phyloP scores from a whole-genome alignment of 2,329 filamentous ascomycete species.

The Aureobasidium sp. region DNA sequence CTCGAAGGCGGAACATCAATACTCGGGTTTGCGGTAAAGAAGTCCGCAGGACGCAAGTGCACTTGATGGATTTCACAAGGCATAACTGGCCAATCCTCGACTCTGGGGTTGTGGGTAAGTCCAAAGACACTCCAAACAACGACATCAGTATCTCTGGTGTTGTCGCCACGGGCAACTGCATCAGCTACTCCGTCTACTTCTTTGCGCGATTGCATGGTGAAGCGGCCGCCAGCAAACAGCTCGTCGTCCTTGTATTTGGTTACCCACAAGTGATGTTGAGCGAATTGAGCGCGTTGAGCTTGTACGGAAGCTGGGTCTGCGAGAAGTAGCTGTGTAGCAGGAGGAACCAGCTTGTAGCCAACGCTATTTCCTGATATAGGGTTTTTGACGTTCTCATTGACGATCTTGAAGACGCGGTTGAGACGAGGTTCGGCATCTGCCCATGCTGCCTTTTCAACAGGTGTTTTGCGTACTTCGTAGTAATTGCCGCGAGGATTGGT shows the following conservation, averaged over 20 bases:
- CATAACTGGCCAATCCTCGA: conserved; percentile 47
- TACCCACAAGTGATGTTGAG: conserved; percentile 48
- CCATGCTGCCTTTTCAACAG: conserved; percentile 20
- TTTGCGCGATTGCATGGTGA: conserved; percentile 36
- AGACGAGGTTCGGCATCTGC: conserved; percentile 26
- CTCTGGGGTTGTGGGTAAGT: conserved; percentile 46
- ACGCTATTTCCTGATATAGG: conserved; percentile 39
- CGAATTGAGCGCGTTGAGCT: conserved; percentile 41
- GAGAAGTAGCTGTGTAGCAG: conserved; percentile 45
- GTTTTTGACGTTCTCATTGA: conserved; percentile 42
- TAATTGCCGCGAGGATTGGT: conserved; percentile 57
- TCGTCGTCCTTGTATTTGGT: conserved; percentile 48
- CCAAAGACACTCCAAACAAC: conserved; percentile 47
- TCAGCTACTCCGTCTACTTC: conserved; percentile 41
- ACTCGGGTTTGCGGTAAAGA: conserved; percentile 48
- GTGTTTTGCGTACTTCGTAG: conserved; percentile 46
- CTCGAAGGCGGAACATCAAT: conserved; percentile 44
- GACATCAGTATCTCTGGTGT: conserved; percentile 39
- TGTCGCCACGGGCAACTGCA: conserved; percentile 37
- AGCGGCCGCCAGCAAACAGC: conserved; percentile 43
- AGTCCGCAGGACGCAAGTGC: conserved; percentile 45
- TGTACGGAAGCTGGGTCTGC: conserved; percentile 41
- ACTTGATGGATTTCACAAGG: conserved; percentile 44
- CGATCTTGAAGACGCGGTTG: conserved; percentile 53
- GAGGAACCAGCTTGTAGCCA: conserved; percentile 43